Conservation (phyloP, 805 yeast species). For the Vanderwaltozyma tropicalis region DNA sequence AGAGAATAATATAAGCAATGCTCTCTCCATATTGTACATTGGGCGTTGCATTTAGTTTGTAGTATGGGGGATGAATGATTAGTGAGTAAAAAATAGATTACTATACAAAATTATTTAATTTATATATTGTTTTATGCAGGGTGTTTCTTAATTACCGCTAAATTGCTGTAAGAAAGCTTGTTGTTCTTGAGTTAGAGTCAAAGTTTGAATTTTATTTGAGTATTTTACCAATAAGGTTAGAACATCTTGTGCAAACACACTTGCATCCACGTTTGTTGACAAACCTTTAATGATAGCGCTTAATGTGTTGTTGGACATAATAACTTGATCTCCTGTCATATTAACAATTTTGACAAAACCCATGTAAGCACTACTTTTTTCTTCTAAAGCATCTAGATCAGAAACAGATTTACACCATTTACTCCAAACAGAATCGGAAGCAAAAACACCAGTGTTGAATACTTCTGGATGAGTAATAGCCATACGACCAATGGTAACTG, state of each 20-base stretch:
- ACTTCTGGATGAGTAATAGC: constrained; percentile 54
- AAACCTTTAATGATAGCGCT: constrained; percentile 21
- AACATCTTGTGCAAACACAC: constrained; percentile 23
- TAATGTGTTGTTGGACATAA: constrained; percentile 15
- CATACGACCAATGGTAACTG: constrained; percentile 80
- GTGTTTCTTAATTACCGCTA: constrained; percentile 1
- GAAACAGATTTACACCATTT: constrained; percentile 66
- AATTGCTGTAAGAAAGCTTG: constrained; percentile 21
- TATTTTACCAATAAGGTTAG: constrained; percentile 19
- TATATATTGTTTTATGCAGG: not conserved
- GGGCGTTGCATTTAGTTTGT: too few relatives aligned
- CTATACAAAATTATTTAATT: not conserved
- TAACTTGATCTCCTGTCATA: constrained; percentile 11
- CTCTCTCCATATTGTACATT: too few relatives aligned
- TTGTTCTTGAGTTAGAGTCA: constrained; percentile 15
- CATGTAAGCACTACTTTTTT: constrained; percentile 75
- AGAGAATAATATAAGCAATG: too few relatives aligned
- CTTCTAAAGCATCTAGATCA: constrained; percentile 67
- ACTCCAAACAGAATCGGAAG: constrained; percentile 33
- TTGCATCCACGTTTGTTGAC: constrained; percentile 21
- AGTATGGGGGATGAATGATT: too few relatives aligned
- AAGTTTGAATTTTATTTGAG: constrained; percentile 13
- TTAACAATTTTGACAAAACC: constrained; percentile 70
- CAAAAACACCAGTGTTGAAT: constrained; percentile 37
- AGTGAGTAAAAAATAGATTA: not conserved